Conservation (phyloP, 2,329 filamentous ascomycete species). For the Parastagonospora avenae region DNA sequence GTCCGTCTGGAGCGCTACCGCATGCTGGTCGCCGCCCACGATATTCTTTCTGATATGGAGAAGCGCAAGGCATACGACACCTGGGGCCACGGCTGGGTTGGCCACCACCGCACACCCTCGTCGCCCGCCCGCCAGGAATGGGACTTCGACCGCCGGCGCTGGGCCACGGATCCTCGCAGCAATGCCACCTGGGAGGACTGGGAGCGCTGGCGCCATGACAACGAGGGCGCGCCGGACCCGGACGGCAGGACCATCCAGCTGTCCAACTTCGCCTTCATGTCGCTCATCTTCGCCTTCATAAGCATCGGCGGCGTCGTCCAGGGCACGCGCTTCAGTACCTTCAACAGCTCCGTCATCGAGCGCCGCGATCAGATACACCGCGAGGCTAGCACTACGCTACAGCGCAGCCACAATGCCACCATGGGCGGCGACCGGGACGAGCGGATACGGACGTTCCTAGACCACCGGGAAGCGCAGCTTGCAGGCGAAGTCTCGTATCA, state of each 20-base stretch:
- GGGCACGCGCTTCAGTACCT: slow-evolving; percentile 68
- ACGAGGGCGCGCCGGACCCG: slow-evolving; percentile 42
- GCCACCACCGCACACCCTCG: slow-evolving; percentile 30
- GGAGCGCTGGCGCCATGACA: slow-evolving; percentile 63
- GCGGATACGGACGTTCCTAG: slow-evolving; percentile 77
- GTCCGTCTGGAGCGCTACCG: slow-evolving; percentile 86
- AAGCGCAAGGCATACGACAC: slow-evolving; percentile 83
- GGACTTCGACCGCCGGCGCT: slow-evolving; percentile 32
- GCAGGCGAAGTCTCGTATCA: slow-evolving; percentile 52
- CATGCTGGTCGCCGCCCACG: slow-evolving; percentile 83
- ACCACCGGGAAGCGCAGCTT: slow-evolving; percentile 52
- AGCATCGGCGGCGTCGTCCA: slow-evolving; percentile 74
- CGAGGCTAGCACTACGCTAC: slow-evolving; percentile 66
- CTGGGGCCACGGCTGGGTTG: slow-evolving; percentile 79
- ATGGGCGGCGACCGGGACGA: slow-evolving; percentile 54
- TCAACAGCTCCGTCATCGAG: slow-evolving; percentile 67
- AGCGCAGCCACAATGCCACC: slow-evolving; percentile 60
- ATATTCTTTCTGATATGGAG: slow-evolving; percentile 79
- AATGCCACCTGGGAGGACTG: slow-evolving; percentile 99
- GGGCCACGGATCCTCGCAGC: slow-evolving; percentile 55
- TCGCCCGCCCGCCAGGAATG: slow-evolving; percentile 29
- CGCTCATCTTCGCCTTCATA: slow-evolving; percentile 72
- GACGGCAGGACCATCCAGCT: slow-evolving; percentile 64
- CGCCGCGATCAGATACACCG: slow-evolving; percentile 70
- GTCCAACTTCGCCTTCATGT: slow-evolving; percentile 78